Conservation (phyloP, 768 basidiomycete genomes). For the Tulasnella sp. region DNA sequence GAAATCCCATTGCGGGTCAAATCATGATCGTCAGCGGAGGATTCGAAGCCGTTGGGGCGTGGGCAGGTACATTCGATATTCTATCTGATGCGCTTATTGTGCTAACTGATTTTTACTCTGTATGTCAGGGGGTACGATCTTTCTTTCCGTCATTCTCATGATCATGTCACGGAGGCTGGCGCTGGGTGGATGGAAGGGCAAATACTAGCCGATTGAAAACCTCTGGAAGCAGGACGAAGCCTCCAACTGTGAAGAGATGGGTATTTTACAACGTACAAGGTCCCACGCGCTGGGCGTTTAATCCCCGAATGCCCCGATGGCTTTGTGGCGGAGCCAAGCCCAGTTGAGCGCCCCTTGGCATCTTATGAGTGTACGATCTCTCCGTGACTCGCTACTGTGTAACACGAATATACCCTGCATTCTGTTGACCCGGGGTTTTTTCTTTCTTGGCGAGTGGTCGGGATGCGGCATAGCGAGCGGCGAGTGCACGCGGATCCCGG, state of each 20-base stretch:
- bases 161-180: neutral
- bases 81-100: neutral
- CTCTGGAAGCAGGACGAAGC: neutral
- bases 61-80: slow-evolving; percentile 24
- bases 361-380: neutral
- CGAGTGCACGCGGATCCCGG: neutral
- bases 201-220: neutral
- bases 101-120: neutral
- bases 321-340: neutral
- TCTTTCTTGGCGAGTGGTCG: neutral
- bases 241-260: neutral
- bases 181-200: slow-evolving; percentile 11
- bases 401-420: too few relatives aligned
- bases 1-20: slow-evolving; percentile 27
- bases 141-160: neutral
- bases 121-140: slow-evolving; percentile 6
- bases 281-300: neutral
- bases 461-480: neutral
- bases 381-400: neutral
- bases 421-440: too few relatives aligned
- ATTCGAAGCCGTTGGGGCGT: slow-evolving; percentile 23
- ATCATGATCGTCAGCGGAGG: slow-evolving; percentile 18
- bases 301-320: neutral
- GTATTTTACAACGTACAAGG: too few relatives aligned
- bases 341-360: neutral